Percentiles rank a stretch among this genome's conserved stretches.
phyloP scores from a whole-genome alignment of 2,329 filamentous ascomycete genomes.

The Sclerotiophoma versabilis region DNA sequence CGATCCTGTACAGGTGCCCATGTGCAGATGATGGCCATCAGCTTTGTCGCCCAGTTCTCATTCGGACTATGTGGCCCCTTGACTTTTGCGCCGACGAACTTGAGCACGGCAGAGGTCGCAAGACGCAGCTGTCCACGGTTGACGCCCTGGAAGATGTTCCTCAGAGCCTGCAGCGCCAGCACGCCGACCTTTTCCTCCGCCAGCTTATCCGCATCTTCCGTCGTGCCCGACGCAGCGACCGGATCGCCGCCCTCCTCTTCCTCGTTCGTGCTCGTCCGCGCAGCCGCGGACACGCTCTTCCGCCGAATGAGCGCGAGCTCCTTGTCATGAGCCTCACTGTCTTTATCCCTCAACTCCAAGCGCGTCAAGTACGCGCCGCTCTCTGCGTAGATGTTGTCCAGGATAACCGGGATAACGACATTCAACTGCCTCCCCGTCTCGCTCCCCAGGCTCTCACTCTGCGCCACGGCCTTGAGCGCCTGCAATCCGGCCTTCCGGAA shows the following conservation, averaged over 20 bases:
- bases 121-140: constrained; percentile 82
- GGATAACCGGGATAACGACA: constrained; percentile 80
- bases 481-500: constrained; percentile 62
- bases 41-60: constrained; percentile 79
- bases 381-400: constrained; percentile 84
- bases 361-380: constrained; percentile 72
- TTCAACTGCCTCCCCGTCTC: constrained; percentile 78
- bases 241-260: constrained; percentile 73
- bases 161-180: constrained; percentile 83
- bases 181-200: constrained; percentile 89
- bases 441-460: constrained; percentile 78
- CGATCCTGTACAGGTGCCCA: constrained; percentile 96
- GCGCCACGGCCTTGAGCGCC: constrained; percentile 79
- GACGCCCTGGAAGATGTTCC: constrained; percentile 82
- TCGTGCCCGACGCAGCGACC: constrained; percentile 76
- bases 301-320: constrained; percentile 71
- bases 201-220: constrained; percentile 85
- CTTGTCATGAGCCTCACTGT: constrained; percentile 72
- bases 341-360: constrained; percentile 68
- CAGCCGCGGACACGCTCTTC: constrained; percentile 76
- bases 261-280: constrained; percentile 63
- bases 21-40: constrained; percentile 79
- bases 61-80: constrained; percentile 33
- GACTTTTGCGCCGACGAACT: constrained; percentile 66
- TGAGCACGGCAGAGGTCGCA: constrained; percentile 75